Conservation (phyloP, 495 filamentous ascomycete species). For the Podospora didyma region DNA sequence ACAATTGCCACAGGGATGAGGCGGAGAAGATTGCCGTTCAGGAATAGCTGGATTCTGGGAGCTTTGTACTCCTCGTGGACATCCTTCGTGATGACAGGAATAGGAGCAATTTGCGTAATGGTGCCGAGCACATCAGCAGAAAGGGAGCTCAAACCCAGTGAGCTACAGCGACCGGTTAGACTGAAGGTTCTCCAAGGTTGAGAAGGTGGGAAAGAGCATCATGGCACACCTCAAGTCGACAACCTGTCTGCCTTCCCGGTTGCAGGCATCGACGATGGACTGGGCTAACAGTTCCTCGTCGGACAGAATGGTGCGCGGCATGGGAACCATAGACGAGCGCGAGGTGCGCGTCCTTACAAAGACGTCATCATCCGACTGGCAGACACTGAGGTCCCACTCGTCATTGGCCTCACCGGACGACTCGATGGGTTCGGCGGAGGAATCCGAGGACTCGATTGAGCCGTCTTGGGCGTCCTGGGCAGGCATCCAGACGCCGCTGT, state of each 20-base stretch:
- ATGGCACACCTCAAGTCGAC: slow-evolving; percentile 61
- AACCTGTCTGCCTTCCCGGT: slow-evolving; percentile 56
- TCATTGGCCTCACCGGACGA: not conserved
- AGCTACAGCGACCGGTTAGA: slow-evolving; percentile 14
- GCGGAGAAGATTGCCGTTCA: slow-evolving; percentile 57
- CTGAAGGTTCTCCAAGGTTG: not conserved
- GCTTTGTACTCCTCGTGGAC: slow-evolving; percentile 36
- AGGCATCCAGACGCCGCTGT: slow-evolving; percentile 74
- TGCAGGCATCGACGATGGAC: slow-evolving; percentile 46
- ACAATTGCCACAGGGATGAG: slow-evolving; percentile 49
- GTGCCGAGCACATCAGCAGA: slow-evolving; percentile 50
- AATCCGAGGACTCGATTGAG: slow-evolving; percentile 19
- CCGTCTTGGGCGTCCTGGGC: slow-evolving; percentile 47
- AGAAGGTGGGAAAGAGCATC: not conserved
- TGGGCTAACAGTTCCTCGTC: slow-evolving; percentile 27
- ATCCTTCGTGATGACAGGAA: slow-evolving; percentile 36
- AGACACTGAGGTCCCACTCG: too few species aligned
- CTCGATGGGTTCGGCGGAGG: too few species aligned
- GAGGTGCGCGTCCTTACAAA: too few species aligned
- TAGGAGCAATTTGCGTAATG: slow-evolving; percentile 55
- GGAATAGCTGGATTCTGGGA: slow-evolving; percentile 59
- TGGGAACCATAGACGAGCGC: too few species aligned
- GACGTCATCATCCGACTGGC: too few species aligned
- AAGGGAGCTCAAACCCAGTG: slow-evolving; percentile 29
- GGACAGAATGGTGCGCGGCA: too few species aligned